Percentiles rank a stretch among this genome's conserved stretches.
phyloP scores from a whole-genome alignment of 2,329 filamentous ascomycete genomes.

The Berkeleyomyces basicola region DNA sequence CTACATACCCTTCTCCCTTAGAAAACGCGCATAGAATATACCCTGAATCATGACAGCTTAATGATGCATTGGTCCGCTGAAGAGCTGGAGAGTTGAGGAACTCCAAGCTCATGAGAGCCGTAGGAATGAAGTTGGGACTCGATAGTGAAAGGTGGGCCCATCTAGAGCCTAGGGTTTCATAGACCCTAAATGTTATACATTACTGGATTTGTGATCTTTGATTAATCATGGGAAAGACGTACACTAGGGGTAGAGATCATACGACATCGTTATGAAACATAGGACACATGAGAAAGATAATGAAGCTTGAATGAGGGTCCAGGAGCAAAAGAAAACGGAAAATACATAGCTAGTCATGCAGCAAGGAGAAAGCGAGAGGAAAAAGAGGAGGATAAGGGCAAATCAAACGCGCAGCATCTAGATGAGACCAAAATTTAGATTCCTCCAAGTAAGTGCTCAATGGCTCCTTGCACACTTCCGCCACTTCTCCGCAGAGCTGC shows the following conservation, averaged over 20 bases:
- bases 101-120: neutral
- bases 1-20: constrained; percentile 42
- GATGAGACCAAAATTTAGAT: neutral
- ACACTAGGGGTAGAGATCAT: neutral
- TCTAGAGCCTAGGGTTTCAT: neutral
- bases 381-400: neutral
- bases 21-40: constrained; percentile 55
- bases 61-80: neutral
- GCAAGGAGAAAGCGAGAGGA: neutral
- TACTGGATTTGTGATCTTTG: too few relatives aligned
- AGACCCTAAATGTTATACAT: too few relatives aligned
- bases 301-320: neutral
- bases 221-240: too few relatives aligned
- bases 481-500: constrained; percentile 74
- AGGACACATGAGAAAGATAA: neutral
- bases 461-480: constrained; percentile 83
- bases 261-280: neutral
- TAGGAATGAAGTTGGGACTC: neutral
- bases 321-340: neutral
- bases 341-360: neutral
- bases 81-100: neutral
- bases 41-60: constrained; percentile 42
- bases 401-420: neutral
- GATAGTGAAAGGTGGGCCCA: neutral
- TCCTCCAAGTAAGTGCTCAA: constrained; percentile 50